Percentiles rank a stretch among this genome's conserved stretches.
Evolutionary conservation across 2,329 filamentous ascomycete genomes (phyloP).

Genomic region (Stachybotrys chartarum): DNA sequence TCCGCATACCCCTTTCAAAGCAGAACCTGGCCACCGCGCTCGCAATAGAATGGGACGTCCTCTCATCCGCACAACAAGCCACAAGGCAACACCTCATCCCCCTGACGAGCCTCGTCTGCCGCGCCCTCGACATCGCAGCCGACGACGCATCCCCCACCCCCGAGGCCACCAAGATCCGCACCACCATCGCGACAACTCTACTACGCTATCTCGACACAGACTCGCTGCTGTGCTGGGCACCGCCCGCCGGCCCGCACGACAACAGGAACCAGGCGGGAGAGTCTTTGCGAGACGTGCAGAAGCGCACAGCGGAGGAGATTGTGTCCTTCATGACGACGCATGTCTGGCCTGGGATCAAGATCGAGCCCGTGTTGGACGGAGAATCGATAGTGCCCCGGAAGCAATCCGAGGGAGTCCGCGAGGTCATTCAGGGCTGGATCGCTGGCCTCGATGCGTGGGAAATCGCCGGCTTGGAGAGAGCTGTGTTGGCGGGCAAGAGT

Average conservation of each 20-base stretch:
- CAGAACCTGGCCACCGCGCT: constrained; percentile 76
- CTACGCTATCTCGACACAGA: constrained; percentile 90
- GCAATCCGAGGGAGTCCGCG: constrained; percentile 68
- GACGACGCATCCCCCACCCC: constrained; percentile 45
- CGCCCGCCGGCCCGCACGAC: constrained; percentile 42
- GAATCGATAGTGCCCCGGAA: constrained; percentile 67
- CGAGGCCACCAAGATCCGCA: constrained; percentile 45
- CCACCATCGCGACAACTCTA: constrained; percentile 58
- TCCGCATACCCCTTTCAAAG: constrained; percentile 69
- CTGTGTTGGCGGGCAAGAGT: constrained; percentile 79
- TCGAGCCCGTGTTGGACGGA: constrained; percentile 72
- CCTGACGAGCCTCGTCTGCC: constrained; percentile 75
- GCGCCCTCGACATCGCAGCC: constrained; percentile 71
- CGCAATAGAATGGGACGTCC: constrained; percentile 86
- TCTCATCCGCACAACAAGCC: constrained; percentile 76
- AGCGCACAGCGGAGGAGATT: constrained; percentile 60
- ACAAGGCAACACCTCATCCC: constrained; percentile 84
- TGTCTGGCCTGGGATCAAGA: constrained; percentile 78
- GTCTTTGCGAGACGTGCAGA: constrained; percentile 66
- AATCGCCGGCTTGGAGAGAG: constrained; percentile 79
- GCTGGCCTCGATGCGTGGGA: constrained; percentile 67
- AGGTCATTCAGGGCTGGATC: constrained; percentile 75
- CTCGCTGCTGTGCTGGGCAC: constrained; percentile 83
- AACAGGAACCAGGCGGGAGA: constrained; percentile 39
- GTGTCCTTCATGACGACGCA: constrained; percentile 62